Evolutionary conservation across 2,329 filamentous ascomycete species (phyloP), one percentile per base, ranked within the genome.

Genomic region (Dothistroma septosporum): DNA sequence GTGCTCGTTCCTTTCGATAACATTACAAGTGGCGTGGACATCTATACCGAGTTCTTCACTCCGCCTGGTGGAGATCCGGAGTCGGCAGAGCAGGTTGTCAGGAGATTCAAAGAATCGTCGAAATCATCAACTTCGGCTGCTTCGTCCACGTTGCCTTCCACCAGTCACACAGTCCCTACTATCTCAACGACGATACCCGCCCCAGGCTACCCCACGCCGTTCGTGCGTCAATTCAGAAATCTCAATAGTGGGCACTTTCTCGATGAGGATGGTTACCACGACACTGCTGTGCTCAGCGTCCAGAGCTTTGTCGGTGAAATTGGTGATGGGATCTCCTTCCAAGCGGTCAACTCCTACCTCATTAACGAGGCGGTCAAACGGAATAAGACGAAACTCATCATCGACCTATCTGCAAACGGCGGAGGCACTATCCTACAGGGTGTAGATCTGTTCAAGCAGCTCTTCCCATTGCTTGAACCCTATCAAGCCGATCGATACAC

Each of bases 381-480:
- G 0, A 81, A 80, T 59, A 86, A 85, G 74, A 85, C 79, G 50
- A 85, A 84, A 70, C 78, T 87, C 0, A 80, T 87, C 11, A 75
- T 88, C 32, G 85, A 87, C 64, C 73, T 87, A 6, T 79, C 78
- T 3, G 78, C 78, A 52, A 87, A 87, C 65, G 81, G 79, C 1
- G 85, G 85, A 47, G 85, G 85, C 24, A 79, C 78, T 14, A 82
- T 87, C 49, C 70, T 85, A 8, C 78, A 82, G n/a, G 85, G 64
- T 16, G 85, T 85, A 64, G 85, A 87, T 68, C 77, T 88, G 28
- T 87, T 87, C 75, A 82, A 83, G 57, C 73, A 80, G 70, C 75
- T 86, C 0, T 82, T 83, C 74, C 83, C 83, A 0, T 73, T 77
- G 12, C 74, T 79, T 9, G 73, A 77, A 3, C 77, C 78, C 3